phyloP scores from a whole-genome alignment of 495 filamentous ascomycete genomes.

The Talaromyces ruber region DNA sequence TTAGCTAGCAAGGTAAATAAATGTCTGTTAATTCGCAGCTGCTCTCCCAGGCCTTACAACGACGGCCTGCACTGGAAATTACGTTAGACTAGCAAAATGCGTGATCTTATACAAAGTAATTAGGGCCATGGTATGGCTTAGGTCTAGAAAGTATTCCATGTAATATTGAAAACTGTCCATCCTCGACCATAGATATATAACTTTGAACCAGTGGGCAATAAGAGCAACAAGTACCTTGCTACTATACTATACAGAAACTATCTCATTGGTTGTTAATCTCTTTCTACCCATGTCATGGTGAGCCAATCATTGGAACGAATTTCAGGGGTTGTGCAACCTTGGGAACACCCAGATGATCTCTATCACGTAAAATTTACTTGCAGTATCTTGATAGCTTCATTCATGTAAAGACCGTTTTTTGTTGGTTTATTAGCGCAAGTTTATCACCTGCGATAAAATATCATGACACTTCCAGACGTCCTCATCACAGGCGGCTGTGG shows the following conservation, averaged over 20 bases:
- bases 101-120: neutral
- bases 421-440: neutral
- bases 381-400: neutral
- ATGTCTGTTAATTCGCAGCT: too few relatives aligned
- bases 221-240: too few relatives aligned
- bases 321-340: neutral
- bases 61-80: too few relatives aligned
- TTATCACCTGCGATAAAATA: neutral
- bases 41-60: too few relatives aligned
- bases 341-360: neutral
- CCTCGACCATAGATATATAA: too few relatives aligned
- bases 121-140: neutral
- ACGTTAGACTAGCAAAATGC: neutral
- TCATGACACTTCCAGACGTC: slow-evolving; percentile 19
- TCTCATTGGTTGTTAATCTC: neutral
- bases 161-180: too few relatives aligned
- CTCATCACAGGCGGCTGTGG: slow-evolving; percentile 48
- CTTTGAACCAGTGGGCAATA: too few relatives aligned
- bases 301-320: neutral
- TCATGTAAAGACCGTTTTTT: neutral
- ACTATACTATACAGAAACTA: too few relatives aligned
- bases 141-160: too few relatives aligned
- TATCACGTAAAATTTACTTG: neutral
- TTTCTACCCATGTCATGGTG: neutral
- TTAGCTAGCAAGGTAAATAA: too few relatives aligned